These are phyloP conservation scores for Gyromitra esculenta DNA, from an alignment of 2,329 filamentous ascomycete genomes.

Conservation along the genomic window DNA sequence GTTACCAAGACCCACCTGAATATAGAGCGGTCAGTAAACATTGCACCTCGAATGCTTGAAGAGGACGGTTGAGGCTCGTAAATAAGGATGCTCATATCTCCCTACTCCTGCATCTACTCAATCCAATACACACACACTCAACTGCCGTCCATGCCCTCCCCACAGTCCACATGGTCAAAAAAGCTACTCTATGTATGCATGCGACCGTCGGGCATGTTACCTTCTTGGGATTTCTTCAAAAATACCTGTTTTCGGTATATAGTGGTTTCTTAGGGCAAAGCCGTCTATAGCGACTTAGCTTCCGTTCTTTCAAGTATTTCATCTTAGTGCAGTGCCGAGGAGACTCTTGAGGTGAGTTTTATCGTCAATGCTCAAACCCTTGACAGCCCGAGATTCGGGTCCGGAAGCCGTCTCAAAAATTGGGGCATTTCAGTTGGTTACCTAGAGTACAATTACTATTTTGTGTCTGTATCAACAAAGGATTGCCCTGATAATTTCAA, in stretches of 20 bases:
- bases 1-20: constrained; percentile 22
- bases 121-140: constrained; percentile 17
- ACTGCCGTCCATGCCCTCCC: constrained; percentile 9
- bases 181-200: constrained; percentile 10
- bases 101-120: constrained; percentile 21
- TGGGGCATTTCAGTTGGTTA: neutral
- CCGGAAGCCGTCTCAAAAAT: neutral
- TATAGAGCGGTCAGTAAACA: constrained; percentile 13
- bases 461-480: neutral
- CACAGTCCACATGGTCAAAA: constrained; percentile 13
- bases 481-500: neutral
- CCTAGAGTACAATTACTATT: neutral
- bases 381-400: too few species aligned
- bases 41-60: constrained; percentile 1
- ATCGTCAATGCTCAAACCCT: constrained; percentile 13
- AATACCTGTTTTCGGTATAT: neutral
- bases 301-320: constrained; percentile 4
- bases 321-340: constrained; percentile 14
- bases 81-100: constrained; percentile 34
- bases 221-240: neutral
- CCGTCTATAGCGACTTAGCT: neutral
- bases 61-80: constrained; percentile 25
- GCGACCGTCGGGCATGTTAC: constrained; percentile 15
- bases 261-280: neutral
- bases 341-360: neutral